These are phyloP conservation scores for Apophysomyces variabilis DNA, from an alignment of 371 early-diverging fungal species.

Conservation along the genomic window DNA sequence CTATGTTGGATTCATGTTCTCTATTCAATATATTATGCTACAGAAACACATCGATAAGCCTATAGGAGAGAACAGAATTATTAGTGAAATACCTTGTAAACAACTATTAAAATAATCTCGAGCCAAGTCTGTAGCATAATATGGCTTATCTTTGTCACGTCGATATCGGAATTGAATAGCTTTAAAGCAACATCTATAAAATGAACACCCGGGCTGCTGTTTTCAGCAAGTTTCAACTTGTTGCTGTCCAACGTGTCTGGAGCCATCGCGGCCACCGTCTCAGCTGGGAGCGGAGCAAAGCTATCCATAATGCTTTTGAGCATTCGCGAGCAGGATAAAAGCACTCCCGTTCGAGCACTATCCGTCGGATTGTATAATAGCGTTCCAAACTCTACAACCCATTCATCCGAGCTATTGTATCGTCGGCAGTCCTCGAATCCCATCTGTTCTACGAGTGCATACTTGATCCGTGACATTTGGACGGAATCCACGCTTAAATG, in stretches of 20 bases:
- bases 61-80: not conserved
- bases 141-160: slow-evolving; percentile 47
- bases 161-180: slow-evolving; percentile 50
- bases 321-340: slow-evolving; percentile 45
- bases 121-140: slow-evolving; percentile 61
- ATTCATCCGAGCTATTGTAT: slow-evolving; percentile 35
- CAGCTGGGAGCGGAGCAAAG: slow-evolving; percentile 50
- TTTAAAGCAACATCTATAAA: slow-evolving; percentile 55
- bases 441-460: slow-evolving; percentile 43
- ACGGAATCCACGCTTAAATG: slow-evolving; percentile 42
- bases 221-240: slow-evolving; percentile 42
- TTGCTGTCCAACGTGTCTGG: slow-evolving; percentile 40
- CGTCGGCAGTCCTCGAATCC: slow-evolving; percentile 46
- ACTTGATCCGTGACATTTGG: slow-evolving; percentile 49
- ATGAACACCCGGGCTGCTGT: slow-evolving; percentile 51
- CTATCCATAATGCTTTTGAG: slow-evolving; percentile 59
- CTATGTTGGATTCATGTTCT: slow-evolving; percentile 44
- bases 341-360: slow-evolving; percentile 35
- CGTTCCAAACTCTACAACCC: slow-evolving; percentile 41
- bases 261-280: slow-evolving; percentile 45
- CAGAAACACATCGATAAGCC: not conserved
- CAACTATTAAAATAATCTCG: slow-evolving; percentile 56
- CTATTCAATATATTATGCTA: slow-evolving; percentile 56
- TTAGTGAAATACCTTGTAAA: slow-evolving; percentile 57
- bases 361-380: slow-evolving; percentile 41